Evolutionary conservation across 306 rosid genomes (phyloP), one percentile per base, ranked within the genome.

Genomic region (Lagenaria siceraria): DNA sequence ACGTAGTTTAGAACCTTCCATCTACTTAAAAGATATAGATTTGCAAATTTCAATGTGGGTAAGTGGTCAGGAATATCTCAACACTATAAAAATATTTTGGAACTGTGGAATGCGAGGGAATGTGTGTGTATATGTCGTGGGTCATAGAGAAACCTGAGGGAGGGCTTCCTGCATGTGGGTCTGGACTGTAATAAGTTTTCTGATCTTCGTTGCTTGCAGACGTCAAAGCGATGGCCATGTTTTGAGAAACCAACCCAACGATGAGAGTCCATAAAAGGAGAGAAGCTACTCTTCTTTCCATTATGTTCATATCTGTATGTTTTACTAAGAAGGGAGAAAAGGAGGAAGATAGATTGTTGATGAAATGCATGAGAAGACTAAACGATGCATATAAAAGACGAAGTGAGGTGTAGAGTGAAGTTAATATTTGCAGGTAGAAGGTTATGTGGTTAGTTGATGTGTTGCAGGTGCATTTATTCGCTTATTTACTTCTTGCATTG

Each of bases 341-440:
- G 63, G 75, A 33, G 58, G 42, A 68, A 53, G 31, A 81, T 49
- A 48, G 31, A 22, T 72, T 77, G 9, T 46, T 46, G 51, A 83
- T 80, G 76, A 61, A 49, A 83, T 77, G 83, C 22, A 65, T 40
- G 81, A 64, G 80, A 82, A 24, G 71, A 21, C 29, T 4, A 54
- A 58, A 77, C 11, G 54, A 42, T 79, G 87, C 78, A 88, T 89
- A 88, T 52, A 88, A 80, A 78, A 69, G 78, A 86, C 59, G 78
- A 11, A 18, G 70, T 71, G 76, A 71, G 31, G 59, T 49, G 69
- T 33, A 69, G 80, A 61, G 78, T 46, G 90, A 80, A 95, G 92
- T 92, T 74, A 90, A 96, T 92, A 84, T 74, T 52, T 64, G 78
- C 97, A 84, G 97, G 88, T 89, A 93, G 85, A 81, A 76, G 84